Evolutionary conservation across 352 stramenopile species (phyloP).

Genomic region (Phytophthora litchii): DNA sequence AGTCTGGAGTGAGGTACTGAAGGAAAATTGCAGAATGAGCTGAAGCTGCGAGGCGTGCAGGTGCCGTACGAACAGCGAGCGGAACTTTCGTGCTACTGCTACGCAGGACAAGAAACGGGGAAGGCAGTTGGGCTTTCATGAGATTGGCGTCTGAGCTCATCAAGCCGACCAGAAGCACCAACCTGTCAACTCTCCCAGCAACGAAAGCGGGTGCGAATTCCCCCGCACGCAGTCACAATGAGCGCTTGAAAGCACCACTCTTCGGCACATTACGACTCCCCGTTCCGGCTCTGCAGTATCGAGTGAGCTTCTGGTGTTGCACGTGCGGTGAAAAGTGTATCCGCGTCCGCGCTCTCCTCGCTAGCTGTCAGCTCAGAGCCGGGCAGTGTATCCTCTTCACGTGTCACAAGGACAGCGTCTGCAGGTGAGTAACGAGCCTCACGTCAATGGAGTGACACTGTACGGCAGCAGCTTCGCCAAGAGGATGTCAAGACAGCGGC

Average conservation of each 20-base stretch:
- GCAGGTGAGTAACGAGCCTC: constrained; percentile 34
- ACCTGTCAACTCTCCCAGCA: too few species aligned
- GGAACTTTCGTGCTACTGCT: constrained; percentile 10
- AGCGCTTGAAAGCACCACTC: too few species aligned
- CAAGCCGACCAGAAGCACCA: not conserved
- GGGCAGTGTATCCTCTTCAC: constrained; percentile 27
- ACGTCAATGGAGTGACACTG: constrained; percentile 10
- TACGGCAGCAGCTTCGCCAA: not conserved
- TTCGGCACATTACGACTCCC: too few species aligned
- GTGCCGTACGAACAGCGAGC: constrained; percentile 18
- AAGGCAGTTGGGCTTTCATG: not conserved
- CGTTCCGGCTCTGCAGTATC: too few species aligned
- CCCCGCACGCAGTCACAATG: too few species aligned
- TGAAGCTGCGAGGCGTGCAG: not conserved
- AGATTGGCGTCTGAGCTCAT: not conserved
- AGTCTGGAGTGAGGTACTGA: constrained; percentile 13
- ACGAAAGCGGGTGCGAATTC: too few species aligned
- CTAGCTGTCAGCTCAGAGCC: constrained; percentile 8
- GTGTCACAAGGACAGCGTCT: constrained; percentile 34
- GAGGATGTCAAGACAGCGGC: too few species aligned
- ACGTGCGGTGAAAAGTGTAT: constrained; percentile 23
- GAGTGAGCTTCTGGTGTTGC: constrained; percentile 6
- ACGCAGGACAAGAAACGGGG: constrained; percentile 19
- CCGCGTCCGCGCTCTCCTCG: not conserved
- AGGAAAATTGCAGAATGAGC: constrained; percentile 43